These are phyloP conservation scores for Fomitiporia mediterranea DNA, from an alignment of 1,284 basidiomycete species.

Conservation along the genomic window DNA sequence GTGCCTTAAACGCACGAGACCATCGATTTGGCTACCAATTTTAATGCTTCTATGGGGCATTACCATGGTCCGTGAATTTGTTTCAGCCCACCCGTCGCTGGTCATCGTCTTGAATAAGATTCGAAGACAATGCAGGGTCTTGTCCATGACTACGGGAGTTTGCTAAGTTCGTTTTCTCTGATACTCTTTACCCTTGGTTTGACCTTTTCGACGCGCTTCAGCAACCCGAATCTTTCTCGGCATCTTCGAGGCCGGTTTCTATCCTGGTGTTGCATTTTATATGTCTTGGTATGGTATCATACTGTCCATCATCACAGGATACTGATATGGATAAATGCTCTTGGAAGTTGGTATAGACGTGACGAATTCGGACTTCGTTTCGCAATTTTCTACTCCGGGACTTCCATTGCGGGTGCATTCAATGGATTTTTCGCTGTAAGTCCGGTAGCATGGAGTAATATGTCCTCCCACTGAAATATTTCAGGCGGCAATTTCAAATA, in stretches of 20 bases:
- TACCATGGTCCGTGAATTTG: slow-evolving; percentile 49
- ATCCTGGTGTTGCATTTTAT: slow-evolving; percentile 65
- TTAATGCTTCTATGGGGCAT: slow-evolving; percentile 67
- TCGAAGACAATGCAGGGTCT: slow-evolving; percentile 61
- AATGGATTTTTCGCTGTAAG: slow-evolving; percentile 61
- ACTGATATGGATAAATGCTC: neutral
- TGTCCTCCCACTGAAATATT: neutral
- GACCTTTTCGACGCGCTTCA: too few species aligned
- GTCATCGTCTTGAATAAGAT: slow-evolving; percentile 3
- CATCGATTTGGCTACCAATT: slow-evolving; percentile 57
- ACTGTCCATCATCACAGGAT: neutral
- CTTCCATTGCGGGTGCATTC: slow-evolving; percentile 67
- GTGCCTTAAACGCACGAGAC: slow-evolving; percentile 62
- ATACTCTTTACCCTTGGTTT: neutral
- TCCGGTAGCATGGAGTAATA: neutral
- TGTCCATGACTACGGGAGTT: slow-evolving; percentile 56
- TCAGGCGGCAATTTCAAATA: slow-evolving; percentile 62
- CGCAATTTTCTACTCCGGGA: slow-evolving; percentile 70
- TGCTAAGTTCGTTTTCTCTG: slow-evolving; percentile 56
- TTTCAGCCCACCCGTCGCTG: neutral
- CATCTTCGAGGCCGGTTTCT: slow-evolving; percentile 63
- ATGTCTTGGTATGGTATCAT: slow-evolving; percentile 51
- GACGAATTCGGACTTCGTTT: slow-evolving; percentile 62
- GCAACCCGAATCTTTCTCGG: slow-evolving; percentile 63
- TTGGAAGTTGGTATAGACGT: slow-evolving; percentile 52